phyloP scores from a whole-genome alignment of 768 basidiomycete genomes.

The Chalciporus pseudorubinellus region DNA sequence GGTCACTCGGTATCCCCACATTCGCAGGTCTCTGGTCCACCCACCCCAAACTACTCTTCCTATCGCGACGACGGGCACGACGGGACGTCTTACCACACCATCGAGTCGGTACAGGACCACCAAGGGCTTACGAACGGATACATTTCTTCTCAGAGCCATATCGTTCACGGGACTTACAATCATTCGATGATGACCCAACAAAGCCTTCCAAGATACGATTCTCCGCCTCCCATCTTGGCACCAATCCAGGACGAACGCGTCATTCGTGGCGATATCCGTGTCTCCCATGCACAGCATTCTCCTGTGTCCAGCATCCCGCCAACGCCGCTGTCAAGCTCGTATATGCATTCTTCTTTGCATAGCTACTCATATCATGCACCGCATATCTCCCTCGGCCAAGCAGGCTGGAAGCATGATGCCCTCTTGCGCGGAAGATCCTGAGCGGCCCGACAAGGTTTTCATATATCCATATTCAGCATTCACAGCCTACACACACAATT shows the following conservation, averaged over 20 bases:
- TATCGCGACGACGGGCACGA: constrained; percentile 44
- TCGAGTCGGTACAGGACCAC: constrained; percentile 32
- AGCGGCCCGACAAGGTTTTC: not conserved
- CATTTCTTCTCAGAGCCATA: constrained; percentile 28
- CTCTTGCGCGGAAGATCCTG: constrained; percentile 37
- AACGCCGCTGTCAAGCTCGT: constrained; percentile 33
- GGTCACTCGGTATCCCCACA: constrained; percentile 45
- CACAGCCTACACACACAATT: constrained; percentile 4
- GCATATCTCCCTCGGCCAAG: constrained; percentile 36
- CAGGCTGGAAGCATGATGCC: constrained; percentile 47
- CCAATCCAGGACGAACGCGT: constrained; percentile 48
- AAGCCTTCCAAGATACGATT: constrained; percentile 39
- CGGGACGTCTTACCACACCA: constrained; percentile 39
- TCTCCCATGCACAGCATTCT: constrained; percentile 32
- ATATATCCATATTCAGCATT: not conserved
- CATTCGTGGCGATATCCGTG: constrained; percentile 29
- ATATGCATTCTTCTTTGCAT: constrained; percentile 41
- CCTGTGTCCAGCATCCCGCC: constrained; percentile 32
- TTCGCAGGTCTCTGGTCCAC: constrained; percentile 31
- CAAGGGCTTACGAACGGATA: constrained; percentile 32
- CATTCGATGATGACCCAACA: constrained; percentile 22
- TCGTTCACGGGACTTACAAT: constrained; percentile 26
- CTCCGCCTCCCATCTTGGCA: constrained; percentile 54
- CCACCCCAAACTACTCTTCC: constrained; percentile 40
- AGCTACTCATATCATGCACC: constrained; percentile 43